Base-by-base conservation (phyloP, 1,284 basidiomycete genomes). In the Athelia sp. region DNA sequence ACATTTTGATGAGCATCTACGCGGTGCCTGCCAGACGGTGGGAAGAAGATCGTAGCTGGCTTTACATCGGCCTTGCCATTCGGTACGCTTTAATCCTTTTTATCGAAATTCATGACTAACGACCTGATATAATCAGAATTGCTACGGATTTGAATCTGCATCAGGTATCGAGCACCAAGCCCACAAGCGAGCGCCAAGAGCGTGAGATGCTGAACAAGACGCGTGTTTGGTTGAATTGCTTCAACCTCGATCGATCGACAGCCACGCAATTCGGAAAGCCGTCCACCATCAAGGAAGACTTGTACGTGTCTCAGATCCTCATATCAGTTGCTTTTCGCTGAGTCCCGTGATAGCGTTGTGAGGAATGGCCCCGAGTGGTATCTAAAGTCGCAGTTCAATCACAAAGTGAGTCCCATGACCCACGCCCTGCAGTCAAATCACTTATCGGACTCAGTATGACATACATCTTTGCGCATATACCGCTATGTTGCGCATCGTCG, bases 211-310 rank as follows among this genome's bases (percentile, higher is more conserved):
- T 93, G 58, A 93, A 93, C 63, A 80, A 85, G 51, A 82, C 81
- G 36, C 74, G 91, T 15, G 82, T 88, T 18, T 93, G 90, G 91
- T 80, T 92, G 75, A 85, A 89, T 50, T 93, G 90, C 64, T 92
- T 87, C 68, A 90, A 90, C 62, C 59, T 93, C 47, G 91, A 93
- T 65, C 79, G 87, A 17, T 90, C 85, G 26, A 87, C 84, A 2
- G 82, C 89, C 11, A 90, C 89, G 15, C 91, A 93, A 64, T 90
- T 91, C 61, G 90, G 91, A 18, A 93, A 93, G 64, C 88, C 89
- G 2, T 84, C 84, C 21, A 90, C 88, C 21, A 87, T 94, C 60
- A 87, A 86, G 62, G 90, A 92, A 58, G 88, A 93, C 61, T 89
- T 78, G 83, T 86, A 58, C 52, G 81, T 73, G 18, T 19, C 47